phyloP scores from a whole-genome alignment of 73 alveolate genomes.

The Stentor roeselii region DNA sequence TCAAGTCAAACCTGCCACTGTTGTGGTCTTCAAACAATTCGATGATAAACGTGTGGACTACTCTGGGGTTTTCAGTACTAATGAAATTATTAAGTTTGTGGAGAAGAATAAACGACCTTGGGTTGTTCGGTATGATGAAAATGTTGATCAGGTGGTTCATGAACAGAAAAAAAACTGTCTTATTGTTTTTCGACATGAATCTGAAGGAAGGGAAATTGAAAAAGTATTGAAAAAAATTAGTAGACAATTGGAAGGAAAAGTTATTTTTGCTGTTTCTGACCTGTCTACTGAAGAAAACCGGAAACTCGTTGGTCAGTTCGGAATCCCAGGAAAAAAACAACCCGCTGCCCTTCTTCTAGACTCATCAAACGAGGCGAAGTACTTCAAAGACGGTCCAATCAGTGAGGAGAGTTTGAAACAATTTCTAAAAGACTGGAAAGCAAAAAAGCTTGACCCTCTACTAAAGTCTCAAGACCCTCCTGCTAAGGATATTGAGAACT shows the following conservation, averaged over 20 bases:
- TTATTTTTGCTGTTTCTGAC: slow-evolving; percentile 58
- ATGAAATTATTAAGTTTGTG: slow-evolving; percentile 59
- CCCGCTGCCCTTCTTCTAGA: slow-evolving; percentile 41
- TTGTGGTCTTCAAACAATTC: slow-evolving; percentile 73
- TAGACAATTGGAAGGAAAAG: slow-evolving; percentile 48
- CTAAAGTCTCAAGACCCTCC: slow-evolving; percentile 46
- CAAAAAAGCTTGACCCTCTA: slow-evolving; percentile 26
- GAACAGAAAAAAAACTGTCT: slow-evolving; percentile 73
- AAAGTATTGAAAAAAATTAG: slow-evolving; percentile 56
- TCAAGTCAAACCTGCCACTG: slow-evolving; percentile 49
- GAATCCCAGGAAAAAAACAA: slow-evolving; percentile 32
- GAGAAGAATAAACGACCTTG: slow-evolving; percentile 73
- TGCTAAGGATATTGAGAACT: slow-evolving; percentile 38
- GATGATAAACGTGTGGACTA: slow-evolving; percentile 73
- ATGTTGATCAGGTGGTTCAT: slow-evolving; percentile 78
- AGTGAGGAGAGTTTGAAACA: slow-evolving; percentile 41
- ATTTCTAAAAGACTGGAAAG: slow-evolving; percentile 47
- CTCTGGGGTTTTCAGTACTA: slow-evolving; percentile 56
- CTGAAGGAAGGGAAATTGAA: slow-evolving; percentile 20
- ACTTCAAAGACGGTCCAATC: slow-evolving; percentile 32
- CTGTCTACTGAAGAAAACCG: slow-evolving; percentile 57
- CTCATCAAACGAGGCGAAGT: slow-evolving; percentile 33
- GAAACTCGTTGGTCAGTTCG: slow-evolving; percentile 66
- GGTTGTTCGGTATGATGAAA: slow-evolving; percentile 81
- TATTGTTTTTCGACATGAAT: slow-evolving; percentile 64